These are phyloP conservation scores for Solanum tarapatanum DNA, from an alignment of 257 asterid genomes.

Conservation along the genomic window DNA sequence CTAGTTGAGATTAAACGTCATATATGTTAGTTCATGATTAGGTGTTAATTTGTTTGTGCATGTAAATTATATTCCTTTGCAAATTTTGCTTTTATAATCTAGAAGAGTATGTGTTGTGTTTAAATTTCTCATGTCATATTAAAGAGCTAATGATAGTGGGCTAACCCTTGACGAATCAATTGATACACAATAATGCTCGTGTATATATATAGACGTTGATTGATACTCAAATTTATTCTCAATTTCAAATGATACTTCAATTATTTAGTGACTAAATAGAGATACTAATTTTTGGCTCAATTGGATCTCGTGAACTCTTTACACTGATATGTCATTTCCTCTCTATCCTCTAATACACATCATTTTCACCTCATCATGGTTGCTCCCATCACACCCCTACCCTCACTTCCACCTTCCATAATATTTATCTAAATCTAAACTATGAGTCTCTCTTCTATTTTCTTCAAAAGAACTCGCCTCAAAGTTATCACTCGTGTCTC, in stretches of 20 bases:
- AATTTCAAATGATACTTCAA: not conserved
- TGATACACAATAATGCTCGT: not conserved
- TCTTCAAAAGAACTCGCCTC: too few relatives aligned
- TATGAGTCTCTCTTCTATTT: too few relatives aligned
- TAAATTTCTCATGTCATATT: not conserved
- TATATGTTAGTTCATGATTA: not conserved
- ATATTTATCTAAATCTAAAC: too few relatives aligned
- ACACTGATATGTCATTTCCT: rapidly evolving
- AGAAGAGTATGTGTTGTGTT: not conserved
- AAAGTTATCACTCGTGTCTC: too few relatives aligned
- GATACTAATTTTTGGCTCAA: rapidly evolving
- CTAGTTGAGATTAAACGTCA: not conserved
- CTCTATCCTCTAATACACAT: rapidly evolving
- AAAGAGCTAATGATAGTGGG: not conserved
- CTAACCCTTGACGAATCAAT: not conserved
- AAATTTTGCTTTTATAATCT: not conserved
- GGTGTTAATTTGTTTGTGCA: not conserved
- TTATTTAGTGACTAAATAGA: not conserved
- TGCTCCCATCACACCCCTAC: not conserved
- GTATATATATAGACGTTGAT: rapidly evolving
- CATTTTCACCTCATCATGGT: not conserved
- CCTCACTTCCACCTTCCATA: too few relatives aligned
- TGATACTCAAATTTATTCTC: not conserved
- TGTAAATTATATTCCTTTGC: not conserved
- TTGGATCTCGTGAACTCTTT: not conserved